These are phyloP conservation scores for Cokeromyces recurvatus DNA, from an alignment of 371 early-diverging fungal genomes.

Conservation along the genomic window DNA sequence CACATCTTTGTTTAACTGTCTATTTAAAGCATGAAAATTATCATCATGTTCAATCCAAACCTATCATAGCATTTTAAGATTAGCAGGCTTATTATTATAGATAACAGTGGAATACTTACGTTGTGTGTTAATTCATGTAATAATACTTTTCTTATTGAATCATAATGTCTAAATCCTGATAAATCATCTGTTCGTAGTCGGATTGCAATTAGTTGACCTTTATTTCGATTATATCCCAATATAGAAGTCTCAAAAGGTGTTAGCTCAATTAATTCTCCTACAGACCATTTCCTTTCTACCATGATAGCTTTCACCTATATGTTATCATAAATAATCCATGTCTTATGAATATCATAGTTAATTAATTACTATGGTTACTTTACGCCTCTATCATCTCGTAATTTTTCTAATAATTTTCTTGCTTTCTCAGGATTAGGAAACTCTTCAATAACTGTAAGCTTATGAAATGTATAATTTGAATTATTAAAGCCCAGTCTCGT, in stretches of 20 bases:
- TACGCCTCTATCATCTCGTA: conserved; percentile 67
- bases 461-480: conserved; percentile 64
- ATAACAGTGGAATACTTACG: conserved; percentile 15
- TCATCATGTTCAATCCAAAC: conserved; percentile 73
- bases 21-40: conserved; percentile 75
- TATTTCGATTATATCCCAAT: conserved; percentile 85
- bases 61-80: too few species aligned
- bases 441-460: conserved; percentile 58
- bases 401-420: conserved; percentile 54
- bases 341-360: too few species aligned
- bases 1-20: conserved; percentile 74
- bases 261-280: conserved; percentile 74
- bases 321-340: not conserved
- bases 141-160: conserved; percentile 67
- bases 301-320: conserved; percentile 67
- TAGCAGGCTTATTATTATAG: too few species aligned
- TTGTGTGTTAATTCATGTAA: conserved; percentile 90
- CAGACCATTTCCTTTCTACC: conserved; percentile 70
- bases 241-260: conserved; percentile 76
- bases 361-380: too few species aligned
- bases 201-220: conserved; percentile 79
- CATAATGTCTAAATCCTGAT: conserved; percentile 83
- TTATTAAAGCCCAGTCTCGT: conserved; percentile 6
- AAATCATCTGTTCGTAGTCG: conserved; percentile 82
- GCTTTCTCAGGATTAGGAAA: conserved; percentile 63